These are phyloP conservation scores for Suillus luteus DNA, from an alignment of 768 basidiomycete species.

Conservation along the genomic window DNA sequence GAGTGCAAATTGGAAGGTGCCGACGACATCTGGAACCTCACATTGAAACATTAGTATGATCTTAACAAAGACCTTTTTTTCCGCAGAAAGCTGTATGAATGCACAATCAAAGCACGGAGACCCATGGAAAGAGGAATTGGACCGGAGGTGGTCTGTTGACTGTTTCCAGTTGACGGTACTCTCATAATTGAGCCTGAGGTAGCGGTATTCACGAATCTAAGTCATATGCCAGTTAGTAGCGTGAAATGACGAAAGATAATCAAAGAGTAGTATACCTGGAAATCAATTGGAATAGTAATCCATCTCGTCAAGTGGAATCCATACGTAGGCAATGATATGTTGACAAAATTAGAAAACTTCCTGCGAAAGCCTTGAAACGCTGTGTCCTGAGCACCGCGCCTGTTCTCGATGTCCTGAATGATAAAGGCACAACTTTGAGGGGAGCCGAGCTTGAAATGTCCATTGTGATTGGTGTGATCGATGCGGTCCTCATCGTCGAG, in stretches of 20 bases:
- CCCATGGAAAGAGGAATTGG: constrained; percentile 33
- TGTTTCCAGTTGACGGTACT: constrained; percentile 31
- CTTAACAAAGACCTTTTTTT: constrained; percentile 15
- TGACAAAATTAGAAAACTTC: background rate
- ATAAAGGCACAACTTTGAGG: background rate
- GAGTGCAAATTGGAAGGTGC: constrained; percentile 20
- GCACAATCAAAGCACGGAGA: constrained; percentile 30
- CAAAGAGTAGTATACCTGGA: background rate
- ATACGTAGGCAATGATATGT: background rate
- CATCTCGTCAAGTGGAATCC: background rate
- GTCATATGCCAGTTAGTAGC: background rate
- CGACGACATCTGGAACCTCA: constrained; percentile 10
- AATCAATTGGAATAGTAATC: background rate
- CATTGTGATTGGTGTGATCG: background rate
- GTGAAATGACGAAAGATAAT: background rate
- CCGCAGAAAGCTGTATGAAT: constrained; percentile 19
- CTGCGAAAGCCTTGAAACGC: background rate
- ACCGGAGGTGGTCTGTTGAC: constrained; percentile 30
- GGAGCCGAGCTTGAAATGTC: constrained; percentile 6
- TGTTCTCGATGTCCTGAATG: background rate
- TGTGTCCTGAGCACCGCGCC: background rate
- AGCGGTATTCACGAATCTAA: constrained; percentile 28
- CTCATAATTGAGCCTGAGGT: constrained; percentile 31
- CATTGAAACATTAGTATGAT: constrained; percentile 28
- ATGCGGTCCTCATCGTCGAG: background rate